Base-by-base conservation (phyloP, 352 stramenopile species). In the Albugo candida region DNA sequence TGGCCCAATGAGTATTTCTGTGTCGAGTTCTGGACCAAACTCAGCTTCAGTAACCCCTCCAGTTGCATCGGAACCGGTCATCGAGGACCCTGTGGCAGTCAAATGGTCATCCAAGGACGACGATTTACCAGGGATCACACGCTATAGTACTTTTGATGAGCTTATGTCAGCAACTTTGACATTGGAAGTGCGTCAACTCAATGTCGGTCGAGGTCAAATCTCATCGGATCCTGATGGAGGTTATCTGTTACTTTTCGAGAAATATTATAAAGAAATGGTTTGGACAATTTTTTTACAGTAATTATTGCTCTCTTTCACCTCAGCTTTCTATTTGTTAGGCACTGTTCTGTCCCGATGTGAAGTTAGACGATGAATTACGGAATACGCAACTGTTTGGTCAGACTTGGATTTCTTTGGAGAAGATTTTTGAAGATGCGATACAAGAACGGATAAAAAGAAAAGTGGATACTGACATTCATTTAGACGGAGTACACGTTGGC, bases 71-170 rank as follows among this genome's bases (percentile, higher is more conserved):
- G 74, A 86, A 24, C 70, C 84, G 45, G 58, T 84, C 17, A 70
- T 73, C 0, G 73, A 92, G 63, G 79, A 92, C 36, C 79, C 79
- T 0, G 67, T 92, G 12, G 63, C 55, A 13, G 76, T 92, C 13
- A 46, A 60, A 21, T 92, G 79, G 79, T 63, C 76, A 0, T 73
- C 70, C 0, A 66, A 67, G 0, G 67, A 59, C 0, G 79, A 92
- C 48, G 65, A 81, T 24, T 41, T 92, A 6, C 79, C 79, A 4
- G 59, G 75, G 10, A 92, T 92, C 51, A 91, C 75, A 17, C 72
- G 79, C 0, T 88, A 91, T 59, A 87, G 75, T 50, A 92, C 79
- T 24, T 92, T 92, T 36, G 79, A 92, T 63, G 79, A 92, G 59
- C 64, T 89, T 45, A 92, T 92, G 75, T 91, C 77, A 11, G 79